Percentiles rank a stretch among this genome's conserved stretches.
These are phyloP conservation scores for Solanum acaule DNA, from an alignment of 257 asterid species.

Conservation along the genomic window DNA sequence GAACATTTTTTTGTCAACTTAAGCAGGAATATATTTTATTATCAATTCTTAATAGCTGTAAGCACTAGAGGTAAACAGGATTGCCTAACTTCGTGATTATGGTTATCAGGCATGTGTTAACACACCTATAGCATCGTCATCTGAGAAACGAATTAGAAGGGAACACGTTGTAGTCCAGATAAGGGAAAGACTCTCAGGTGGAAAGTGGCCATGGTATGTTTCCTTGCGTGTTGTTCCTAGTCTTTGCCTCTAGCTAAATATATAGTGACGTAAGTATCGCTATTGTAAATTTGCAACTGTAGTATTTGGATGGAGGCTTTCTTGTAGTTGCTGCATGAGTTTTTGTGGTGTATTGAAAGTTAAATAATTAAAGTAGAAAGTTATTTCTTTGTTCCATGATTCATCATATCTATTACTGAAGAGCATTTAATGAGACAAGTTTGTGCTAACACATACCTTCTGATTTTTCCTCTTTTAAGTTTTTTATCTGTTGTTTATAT, in stretches of 20 bases:
- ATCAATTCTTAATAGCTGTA: not conserved
- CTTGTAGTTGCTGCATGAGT: not conserved
- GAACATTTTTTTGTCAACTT: not conserved
- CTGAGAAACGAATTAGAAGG: constrained; percentile 69
- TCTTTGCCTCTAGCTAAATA: not conserved
- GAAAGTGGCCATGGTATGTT: constrained; percentile 90
- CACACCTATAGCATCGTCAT: constrained; percentile 29
- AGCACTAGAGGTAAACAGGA: not conserved
- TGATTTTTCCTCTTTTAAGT: not conserved
- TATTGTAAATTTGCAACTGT: not conserved
- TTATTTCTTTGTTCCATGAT: not conserved
- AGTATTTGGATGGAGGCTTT: not conserved
- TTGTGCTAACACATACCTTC: not conserved
- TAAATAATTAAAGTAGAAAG: not conserved
- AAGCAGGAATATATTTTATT: not conserved
- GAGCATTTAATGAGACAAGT: not conserved
- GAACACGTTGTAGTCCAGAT: constrained; percentile 68
- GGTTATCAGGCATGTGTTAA: constrained; percentile 49
- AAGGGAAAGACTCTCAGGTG: constrained; percentile 63
- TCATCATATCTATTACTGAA: not conserved
- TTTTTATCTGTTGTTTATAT: not conserved
- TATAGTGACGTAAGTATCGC: not conserved
- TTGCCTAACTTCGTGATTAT: not conserved
- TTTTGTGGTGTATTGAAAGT: not conserved
- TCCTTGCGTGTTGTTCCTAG: not conserved